These are phyloP conservation scores for Geranium rotundifolium DNA, from an alignment of 345 rosid genomes.

Conservation along the genomic window DNA sequence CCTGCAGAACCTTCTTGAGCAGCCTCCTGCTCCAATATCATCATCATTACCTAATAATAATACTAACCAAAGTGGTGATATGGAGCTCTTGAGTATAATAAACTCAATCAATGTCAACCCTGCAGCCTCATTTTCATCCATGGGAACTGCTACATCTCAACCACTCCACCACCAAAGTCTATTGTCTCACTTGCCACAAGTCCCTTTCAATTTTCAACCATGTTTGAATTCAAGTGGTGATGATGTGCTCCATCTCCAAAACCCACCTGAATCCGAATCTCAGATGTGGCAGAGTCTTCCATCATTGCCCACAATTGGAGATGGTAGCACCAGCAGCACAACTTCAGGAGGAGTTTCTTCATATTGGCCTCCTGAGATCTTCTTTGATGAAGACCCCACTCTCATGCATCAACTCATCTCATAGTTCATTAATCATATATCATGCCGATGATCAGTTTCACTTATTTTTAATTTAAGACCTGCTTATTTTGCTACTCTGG, in stretches of 20 bases:
- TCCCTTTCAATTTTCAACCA: constrained; percentile 19
- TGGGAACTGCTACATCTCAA: constrained; percentile 12
- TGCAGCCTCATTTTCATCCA: constrained; percentile 12
- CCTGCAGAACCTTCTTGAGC: constrained; percentile 27
- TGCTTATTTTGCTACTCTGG: neutral
- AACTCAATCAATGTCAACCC: constrained; percentile 11
- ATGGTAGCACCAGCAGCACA: neutral
- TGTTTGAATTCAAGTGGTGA: too few relatives aligned
- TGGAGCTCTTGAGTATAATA: constrained; percentile 23
- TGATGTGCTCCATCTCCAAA: too few relatives aligned
- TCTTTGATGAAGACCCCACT: constrained; percentile 7
- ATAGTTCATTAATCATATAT: neutral
- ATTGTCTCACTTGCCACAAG: constrained; percentile 15
- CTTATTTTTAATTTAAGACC: neutral
- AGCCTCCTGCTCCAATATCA: constrained; percentile 20
- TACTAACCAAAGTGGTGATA: constrained; percentile 19
- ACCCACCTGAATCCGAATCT: neutral
- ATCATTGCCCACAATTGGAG: constrained; percentile 8
- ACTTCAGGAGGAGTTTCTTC: constrained; percentile 1
- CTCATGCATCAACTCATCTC: constrained; percentile 6
- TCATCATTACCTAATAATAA: too few relatives aligned
- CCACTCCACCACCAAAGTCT: constrained; percentile 36
- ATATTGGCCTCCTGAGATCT: constrained; percentile 11
- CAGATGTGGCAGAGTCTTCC: constrained; percentile 4
- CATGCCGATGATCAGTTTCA: too few relatives aligned